phyloP scores from a whole-genome alignment of 2,329 filamentous ascomycete genomes.

The Curvularia eragrostidis region DNA sequence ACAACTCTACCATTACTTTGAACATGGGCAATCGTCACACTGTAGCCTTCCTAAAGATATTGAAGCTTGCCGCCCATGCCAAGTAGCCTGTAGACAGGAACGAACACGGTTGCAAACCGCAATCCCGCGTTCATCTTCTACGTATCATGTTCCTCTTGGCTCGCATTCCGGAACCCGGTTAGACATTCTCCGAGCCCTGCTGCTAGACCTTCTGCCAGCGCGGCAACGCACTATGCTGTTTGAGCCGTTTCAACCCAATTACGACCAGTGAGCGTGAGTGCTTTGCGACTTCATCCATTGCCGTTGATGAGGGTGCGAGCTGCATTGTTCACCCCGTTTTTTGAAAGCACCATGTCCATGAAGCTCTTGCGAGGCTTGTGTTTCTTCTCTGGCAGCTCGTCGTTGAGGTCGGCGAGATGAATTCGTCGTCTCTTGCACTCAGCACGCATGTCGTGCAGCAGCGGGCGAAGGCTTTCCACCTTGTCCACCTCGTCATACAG shows the following conservation, averaged over 20 bases:
- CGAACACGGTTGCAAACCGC: neutral
- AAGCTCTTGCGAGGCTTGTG: conserved; percentile 47
- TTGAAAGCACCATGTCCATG: conserved; percentile 43
- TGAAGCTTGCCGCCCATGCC: neutral
- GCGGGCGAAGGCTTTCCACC: conserved; percentile 34
- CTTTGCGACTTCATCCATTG: conserved; percentile 30
- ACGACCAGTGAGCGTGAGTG: conserved; percentile 9
- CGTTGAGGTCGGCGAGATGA: conserved; percentile 29
- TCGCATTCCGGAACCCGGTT: neutral
- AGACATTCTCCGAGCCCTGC: neutral
- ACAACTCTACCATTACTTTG: neutral
- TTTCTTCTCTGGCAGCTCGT: conserved; percentile 33
- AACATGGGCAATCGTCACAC: conserved; percentile 3
- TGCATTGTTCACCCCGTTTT: conserved; percentile 33
- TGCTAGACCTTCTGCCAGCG: neutral
- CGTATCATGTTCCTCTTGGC: neutral
- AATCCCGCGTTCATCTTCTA: neutral
- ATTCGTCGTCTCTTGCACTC: conserved; percentile 36
- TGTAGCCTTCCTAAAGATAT: conserved; percentile 1
- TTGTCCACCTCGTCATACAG: conserved; percentile 41
- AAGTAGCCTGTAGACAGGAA: neutral
- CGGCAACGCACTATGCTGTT: neutral
- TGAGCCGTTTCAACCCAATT: conserved; percentile 1
- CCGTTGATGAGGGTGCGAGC: conserved; percentile 29
- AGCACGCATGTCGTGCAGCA: conserved; percentile 41